These are phyloP conservation scores for Polytrichum commune DNA, from an alignment of 225 moss, liverwort and hornwort genomes.

Conservation along the genomic window DNA sequence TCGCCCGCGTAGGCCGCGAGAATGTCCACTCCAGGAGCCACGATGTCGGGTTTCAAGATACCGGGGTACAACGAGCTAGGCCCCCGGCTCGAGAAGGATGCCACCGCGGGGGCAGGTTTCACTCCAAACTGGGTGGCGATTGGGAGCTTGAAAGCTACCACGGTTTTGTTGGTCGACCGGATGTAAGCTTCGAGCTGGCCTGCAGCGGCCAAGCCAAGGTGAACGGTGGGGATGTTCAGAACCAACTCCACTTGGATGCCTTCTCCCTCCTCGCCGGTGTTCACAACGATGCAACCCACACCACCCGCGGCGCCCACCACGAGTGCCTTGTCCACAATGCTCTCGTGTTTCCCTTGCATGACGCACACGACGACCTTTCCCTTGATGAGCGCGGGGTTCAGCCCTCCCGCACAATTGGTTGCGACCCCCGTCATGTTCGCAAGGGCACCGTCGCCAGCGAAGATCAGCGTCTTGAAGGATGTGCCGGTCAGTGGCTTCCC, in stretches of 20 bases:
- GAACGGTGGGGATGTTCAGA: conserved; percentile 15
- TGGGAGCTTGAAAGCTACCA: conserved; percentile 1
- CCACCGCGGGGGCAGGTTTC: conserved; percentile 26
- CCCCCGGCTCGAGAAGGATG: conserved; percentile 31
- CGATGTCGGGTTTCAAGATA: conserved; percentile 32
- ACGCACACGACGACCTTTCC: conserved; percentile 64
- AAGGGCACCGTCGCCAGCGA: conserved; percentile 21
- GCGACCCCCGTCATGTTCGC: conserved; percentile 8
- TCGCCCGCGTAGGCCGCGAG: conserved; percentile 18
- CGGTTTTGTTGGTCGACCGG: neutral
- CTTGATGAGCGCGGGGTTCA: conserved; percentile 26
- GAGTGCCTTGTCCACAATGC: too few relatives aligned
- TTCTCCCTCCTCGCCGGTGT: conserved; percentile 25
- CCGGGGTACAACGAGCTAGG: conserved; percentile 6
- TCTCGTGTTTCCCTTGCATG: neutral
- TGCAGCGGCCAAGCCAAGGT: conserved; percentile 26
- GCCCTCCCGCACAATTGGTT: conserved; percentile 22
- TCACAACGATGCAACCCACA: conserved; percentile 44
- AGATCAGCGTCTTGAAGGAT: conserved; percentile 21
- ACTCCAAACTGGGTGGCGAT: conserved; percentile 11
- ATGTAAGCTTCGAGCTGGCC: conserved; percentile 12
- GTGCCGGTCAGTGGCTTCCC: conserved; percentile 23
- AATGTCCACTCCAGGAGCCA: conserved; percentile 28
- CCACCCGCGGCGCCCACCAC: conserved; percentile 24
- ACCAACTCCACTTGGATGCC: neutral